Evolutionary conservation across 768 basidiomycete species (phyloP).

Genomic region (Termitomyces sp.): DNA sequence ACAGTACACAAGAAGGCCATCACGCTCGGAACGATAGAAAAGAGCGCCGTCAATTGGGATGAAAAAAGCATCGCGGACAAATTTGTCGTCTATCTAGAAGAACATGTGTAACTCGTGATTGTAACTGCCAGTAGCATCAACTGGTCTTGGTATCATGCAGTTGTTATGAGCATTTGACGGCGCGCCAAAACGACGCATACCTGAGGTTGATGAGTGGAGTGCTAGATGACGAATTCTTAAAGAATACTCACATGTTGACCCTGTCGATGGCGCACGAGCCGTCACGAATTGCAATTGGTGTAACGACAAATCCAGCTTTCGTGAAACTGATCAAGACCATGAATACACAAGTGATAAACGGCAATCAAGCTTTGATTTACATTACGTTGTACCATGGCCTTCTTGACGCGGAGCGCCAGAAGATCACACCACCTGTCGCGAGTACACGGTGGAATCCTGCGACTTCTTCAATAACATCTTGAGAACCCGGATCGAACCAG

Average conservation of each 20-base stretch:
- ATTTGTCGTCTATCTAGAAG: constrained; percentile 68
- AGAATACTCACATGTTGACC: constrained; percentile 56
- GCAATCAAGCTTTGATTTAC: constrained; percentile 17
- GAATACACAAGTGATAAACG: neutral
- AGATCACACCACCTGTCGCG: constrained; percentile 51
- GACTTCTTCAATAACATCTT: constrained; percentile 47
- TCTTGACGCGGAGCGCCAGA: constrained; percentile 62
- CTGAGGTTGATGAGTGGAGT: constrained; percentile 10
- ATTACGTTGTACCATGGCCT: constrained; percentile 60
- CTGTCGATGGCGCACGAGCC: constrained; percentile 52
- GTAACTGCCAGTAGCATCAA: neutral
- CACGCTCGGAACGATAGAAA: constrained; percentile 74
- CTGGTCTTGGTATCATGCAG: neutral
- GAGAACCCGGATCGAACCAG: constrained; percentile 45
- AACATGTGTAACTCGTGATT: constrained; percentile 45
- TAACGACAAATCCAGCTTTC: constrained; percentile 46
- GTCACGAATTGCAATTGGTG: constrained; percentile 45
- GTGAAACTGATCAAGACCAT: constrained; percentile 33
- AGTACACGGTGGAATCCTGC: constrained; percentile 50
- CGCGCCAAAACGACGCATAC: constrained; percentile 33
- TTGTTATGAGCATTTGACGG: constrained; percentile 15
- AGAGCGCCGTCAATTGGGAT: constrained; percentile 71
- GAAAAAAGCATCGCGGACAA: constrained; percentile 65
- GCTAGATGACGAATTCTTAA: neutral
- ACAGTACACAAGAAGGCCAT: constrained; percentile 86